Conservation (phyloP, 2,329 filamentous ascomycete species). For the Colletotrichum somersetense region DNA sequence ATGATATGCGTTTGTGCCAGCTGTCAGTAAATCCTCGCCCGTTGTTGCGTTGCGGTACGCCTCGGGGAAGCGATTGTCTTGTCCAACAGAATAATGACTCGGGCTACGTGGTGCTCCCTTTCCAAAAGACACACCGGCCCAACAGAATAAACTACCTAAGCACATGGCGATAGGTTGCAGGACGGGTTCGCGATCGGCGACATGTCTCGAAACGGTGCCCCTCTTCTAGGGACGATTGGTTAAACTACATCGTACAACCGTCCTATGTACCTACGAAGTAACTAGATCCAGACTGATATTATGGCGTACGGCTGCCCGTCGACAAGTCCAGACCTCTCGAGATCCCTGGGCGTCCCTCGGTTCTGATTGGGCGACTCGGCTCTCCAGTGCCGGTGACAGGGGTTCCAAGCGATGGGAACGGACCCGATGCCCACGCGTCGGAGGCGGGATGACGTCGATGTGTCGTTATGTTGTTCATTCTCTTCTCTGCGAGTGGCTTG, state of each 20-base stretch:
- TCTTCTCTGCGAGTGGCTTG: not conserved
- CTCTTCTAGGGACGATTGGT: not conserved
- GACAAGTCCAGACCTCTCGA: conserved; percentile 15
- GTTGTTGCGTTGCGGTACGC: not conserved
- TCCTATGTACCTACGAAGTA: not conserved
- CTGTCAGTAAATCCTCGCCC: not conserved
- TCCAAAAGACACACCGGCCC: not conserved
- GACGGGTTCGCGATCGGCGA: not conserved
- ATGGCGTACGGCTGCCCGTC: conserved; percentile 25
- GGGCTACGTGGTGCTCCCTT: not conserved
- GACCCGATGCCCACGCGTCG: conserved; percentile 31
- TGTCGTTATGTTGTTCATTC: not conserved
- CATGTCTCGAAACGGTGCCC: not conserved
- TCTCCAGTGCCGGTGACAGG: conserved; percentile 33
- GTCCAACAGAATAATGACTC: not conserved
- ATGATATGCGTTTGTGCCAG: not conserved
- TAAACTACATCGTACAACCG: not conserved
- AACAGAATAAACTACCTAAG: not conserved
- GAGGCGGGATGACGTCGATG: conserved; percentile 38
- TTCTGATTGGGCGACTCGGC: conserved; percentile 38
- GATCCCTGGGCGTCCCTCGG: not conserved
- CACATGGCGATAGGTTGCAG: not conserved
- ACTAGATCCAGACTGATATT: not conserved
- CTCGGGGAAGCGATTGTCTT: not conserved
- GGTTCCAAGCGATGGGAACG: conserved; percentile 16